These are phyloP conservation scores for Coemansia sp. DNA, from an alignment of 192 early-diverging fungal species.

Conservation along the genomic window DNA sequence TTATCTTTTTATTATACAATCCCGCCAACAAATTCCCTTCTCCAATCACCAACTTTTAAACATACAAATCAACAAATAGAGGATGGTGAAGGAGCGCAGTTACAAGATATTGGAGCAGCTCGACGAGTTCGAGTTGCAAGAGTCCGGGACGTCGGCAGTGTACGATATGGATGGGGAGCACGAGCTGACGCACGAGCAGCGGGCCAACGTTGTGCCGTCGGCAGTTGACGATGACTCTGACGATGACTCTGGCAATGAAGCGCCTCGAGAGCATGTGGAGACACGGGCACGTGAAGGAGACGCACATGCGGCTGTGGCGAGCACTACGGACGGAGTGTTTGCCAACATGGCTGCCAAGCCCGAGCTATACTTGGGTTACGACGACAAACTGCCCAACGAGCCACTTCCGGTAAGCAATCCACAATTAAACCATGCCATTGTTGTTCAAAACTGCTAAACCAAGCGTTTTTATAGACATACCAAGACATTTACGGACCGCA, in stretches of 20 bases:
- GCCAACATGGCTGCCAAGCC: slow-evolving; percentile 56
- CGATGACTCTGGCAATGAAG: slow-evolving; percentile 8
- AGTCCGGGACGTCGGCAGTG: slow-evolving; percentile 21
- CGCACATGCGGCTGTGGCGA: slow-evolving; percentile 15
- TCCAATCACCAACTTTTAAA: not conserved
- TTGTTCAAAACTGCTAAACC: no score
- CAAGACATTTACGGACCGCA: slow-evolving; percentile 73
- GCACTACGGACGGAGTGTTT: slow-evolving; percentile 55
- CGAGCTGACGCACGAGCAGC: slow-evolving; percentile 32
- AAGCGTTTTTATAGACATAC: slow-evolving; percentile 54
- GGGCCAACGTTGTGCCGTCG: slow-evolving; percentile 39
- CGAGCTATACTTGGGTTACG: slow-evolving; percentile 47
- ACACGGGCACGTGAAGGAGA: not conserved
- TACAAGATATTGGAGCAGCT: slow-evolving; percentile 55
- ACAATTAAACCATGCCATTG: no score
- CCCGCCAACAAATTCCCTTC: not conserved
- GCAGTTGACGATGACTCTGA: slow-evolving; percentile 29
- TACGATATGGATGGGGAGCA: slow-evolving; percentile 24
- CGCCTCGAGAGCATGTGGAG: slow-evolving; percentile 1
- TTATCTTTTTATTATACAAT: not conserved
- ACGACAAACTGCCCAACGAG: slow-evolving; percentile 50
- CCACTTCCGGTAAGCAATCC: slow-evolving; percentile 19
- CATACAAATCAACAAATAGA: not conserved
- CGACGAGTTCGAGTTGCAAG: slow-evolving; percentile 52
- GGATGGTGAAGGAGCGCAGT: slow-evolving; percentile 50